phyloP scores from a whole-genome alignment of 2,329 filamentous ascomycete genomes.

The Fusarium tuaranense region DNA sequence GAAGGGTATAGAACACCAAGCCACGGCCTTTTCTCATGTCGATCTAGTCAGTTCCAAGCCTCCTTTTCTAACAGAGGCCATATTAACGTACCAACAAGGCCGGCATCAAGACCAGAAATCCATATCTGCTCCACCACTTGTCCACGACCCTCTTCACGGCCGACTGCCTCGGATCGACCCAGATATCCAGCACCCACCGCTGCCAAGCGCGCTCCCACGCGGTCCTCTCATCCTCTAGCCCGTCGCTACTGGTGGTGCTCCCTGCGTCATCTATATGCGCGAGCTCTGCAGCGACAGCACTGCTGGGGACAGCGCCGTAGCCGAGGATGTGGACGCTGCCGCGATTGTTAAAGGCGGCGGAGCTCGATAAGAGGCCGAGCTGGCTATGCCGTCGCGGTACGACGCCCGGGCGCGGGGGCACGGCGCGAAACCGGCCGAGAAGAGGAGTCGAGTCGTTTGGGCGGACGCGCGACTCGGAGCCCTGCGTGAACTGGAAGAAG shows the following conservation, averaged over 20 bases:
- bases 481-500: slow-evolving; percentile 76
- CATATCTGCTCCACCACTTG: slow-evolving; percentile 73
- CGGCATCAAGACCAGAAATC: slow-evolving; percentile 70
- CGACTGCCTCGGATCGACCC: slow-evolving; percentile 70
- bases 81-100: slow-evolving; percentile 64
- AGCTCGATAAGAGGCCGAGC: slow-evolving; percentile 54
- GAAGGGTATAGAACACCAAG: slow-evolving; percentile 75
- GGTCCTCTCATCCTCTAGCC: slow-evolving; percentile 51
- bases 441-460: slow-evolving; percentile 69
- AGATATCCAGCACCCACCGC: slow-evolving; percentile 62
- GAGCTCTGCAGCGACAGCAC: slow-evolving; percentile 55
- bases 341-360: slow-evolving; percentile 48
- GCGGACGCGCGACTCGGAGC: slow-evolving; percentile 67
- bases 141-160: slow-evolving; percentile 70
- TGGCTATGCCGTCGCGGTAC: slow-evolving; percentile 48
- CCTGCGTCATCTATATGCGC: slow-evolving; percentile 46
- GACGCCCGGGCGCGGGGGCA: slow-evolving; percentile 58
- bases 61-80: not conserved
- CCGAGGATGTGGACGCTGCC: slow-evolving; percentile 66
- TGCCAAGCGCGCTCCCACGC: slow-evolving; percentile 51
- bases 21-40: slow-evolving; percentile 61
- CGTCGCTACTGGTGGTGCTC: slow-evolving; percentile 38
- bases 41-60: slow-evolving; percentile 14
- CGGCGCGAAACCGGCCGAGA: slow-evolving; percentile 74
- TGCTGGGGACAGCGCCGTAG: slow-evolving; percentile 61